phyloP scores from a whole-genome alignment of 495 filamentous ascomycete genomes.

The Daldinia decipiens region DNA sequence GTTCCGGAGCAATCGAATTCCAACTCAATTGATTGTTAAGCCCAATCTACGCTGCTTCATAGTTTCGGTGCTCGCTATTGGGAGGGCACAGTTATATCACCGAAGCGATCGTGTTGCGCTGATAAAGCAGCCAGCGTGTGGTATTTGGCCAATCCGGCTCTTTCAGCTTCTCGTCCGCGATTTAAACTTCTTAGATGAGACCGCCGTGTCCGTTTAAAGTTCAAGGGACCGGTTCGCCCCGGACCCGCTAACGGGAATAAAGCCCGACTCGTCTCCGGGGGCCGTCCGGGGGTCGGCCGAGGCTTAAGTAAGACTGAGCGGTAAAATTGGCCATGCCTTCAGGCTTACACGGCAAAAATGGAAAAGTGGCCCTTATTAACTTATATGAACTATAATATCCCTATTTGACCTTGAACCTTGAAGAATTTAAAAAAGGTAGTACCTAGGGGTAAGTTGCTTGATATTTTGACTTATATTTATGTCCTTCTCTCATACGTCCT shows the following conservation, averaged over 20 bases:
- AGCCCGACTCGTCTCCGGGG: not conserved
- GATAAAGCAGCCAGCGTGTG: not conserved
- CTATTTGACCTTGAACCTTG: not conserved
- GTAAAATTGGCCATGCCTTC: not conserved
- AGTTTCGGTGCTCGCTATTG: not conserved
- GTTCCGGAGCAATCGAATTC: not conserved
- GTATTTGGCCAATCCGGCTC: not conserved
- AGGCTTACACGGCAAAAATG: not conserved
- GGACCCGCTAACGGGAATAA: slow-evolving; percentile 8
- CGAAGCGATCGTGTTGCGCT: not conserved
- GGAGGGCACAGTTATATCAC: not conserved
- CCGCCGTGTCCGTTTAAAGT: not conserved
- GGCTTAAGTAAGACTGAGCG: not conserved
- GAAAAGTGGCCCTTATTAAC: not conserved
- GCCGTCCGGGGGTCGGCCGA: not conserved
- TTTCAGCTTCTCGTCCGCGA: not conserved
- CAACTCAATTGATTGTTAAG: not conserved
- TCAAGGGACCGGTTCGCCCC: not conserved
- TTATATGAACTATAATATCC: not conserved
- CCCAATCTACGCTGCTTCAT: not conserved
- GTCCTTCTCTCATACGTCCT: too few relatives aligned
- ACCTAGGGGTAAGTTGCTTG: not conserved
- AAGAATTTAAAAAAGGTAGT: not conserved
- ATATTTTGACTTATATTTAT: not conserved
- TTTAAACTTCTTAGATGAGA: slow-evolving; percentile 13